Evolutionary conservation across 1,284 basidiomycete genomes (phyloP).

Genomic region (Cystobasidium slooffiae): DNA sequence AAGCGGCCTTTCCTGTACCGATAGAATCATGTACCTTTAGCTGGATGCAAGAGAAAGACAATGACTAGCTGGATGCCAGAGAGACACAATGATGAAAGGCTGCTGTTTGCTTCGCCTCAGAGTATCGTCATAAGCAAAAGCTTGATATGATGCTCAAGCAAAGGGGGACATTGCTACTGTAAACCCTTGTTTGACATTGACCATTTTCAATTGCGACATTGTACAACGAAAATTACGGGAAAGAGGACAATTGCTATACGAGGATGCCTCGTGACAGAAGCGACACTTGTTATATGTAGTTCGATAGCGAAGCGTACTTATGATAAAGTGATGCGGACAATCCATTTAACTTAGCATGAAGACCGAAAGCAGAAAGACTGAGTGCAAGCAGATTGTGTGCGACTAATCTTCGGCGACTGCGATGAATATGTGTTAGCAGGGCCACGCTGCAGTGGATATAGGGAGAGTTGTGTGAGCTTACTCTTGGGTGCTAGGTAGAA

Average conservation of each 20-base stretch:
- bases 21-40: no score
- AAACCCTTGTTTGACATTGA: not conserved
- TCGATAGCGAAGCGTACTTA: not conserved
- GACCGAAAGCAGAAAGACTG: not conserved
- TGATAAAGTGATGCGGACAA: not conserved
- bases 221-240: slow-evolving; percentile 30
- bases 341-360: not conserved
- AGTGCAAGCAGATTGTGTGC: not conserved
- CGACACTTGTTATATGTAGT: not conserved
- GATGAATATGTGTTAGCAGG: not conserved
- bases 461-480: not conserved
- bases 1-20: no score
- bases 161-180: no score
- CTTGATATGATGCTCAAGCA: no score
- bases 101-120: no score
- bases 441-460: no score
- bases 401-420: slow-evolving; percentile 43
- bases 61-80: no score
- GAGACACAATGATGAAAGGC: no score
- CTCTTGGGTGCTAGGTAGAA: slow-evolving; percentile 88
- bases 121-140: no score
- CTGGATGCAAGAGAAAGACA: no score
- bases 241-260: no score
- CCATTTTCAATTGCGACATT: not conserved
- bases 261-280: no score